Evolutionary conservation across 805 yeast genomes (phyloP).

Genomic region (Candida pseudoglaebosa): DNA sequence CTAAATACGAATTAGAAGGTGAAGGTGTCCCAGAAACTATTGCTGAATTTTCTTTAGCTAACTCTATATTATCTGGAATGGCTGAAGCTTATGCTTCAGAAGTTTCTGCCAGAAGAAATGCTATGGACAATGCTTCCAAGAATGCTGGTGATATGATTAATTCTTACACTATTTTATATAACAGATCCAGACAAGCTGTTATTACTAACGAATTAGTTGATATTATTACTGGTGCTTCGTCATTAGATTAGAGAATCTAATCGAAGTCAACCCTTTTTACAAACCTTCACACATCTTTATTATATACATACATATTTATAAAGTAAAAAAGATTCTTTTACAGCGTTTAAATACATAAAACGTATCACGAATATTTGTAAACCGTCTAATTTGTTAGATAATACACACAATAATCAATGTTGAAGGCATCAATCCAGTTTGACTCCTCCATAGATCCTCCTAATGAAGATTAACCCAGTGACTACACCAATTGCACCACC

Average conservation of each 20-base stretch:
- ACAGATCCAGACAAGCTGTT: conserved; percentile 99
- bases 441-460: conserved; percentile 54
- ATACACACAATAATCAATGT: no score
- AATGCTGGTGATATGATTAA: conserved; percentile 99
- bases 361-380: background rate
- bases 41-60: conserved; percentile 85
- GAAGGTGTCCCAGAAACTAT: conserved; percentile 66
- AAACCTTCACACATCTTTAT: background rate
- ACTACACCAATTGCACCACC: conserved; percentile 74
- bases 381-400: no score
- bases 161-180: conserved; percentile 93
- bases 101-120: conserved; percentile 97
- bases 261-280: background rate
- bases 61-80: conserved; percentile 84
- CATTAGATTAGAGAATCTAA: conserved; percentile 65
- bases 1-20: conserved; percentile 73
- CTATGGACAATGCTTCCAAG: conserved; percentile 99
- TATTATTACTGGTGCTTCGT: conserved; percentile 99
- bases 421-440: conserved; percentile 53
- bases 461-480: conserved; percentile 63
- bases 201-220: conserved; percentile 99
- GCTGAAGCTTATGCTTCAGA: conserved; percentile 99
- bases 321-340: background rate
- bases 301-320: background rate
- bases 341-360: background rate